Conservation (phyloP, 768 basidiomycete genomes). For the Russula emetica region DNA sequence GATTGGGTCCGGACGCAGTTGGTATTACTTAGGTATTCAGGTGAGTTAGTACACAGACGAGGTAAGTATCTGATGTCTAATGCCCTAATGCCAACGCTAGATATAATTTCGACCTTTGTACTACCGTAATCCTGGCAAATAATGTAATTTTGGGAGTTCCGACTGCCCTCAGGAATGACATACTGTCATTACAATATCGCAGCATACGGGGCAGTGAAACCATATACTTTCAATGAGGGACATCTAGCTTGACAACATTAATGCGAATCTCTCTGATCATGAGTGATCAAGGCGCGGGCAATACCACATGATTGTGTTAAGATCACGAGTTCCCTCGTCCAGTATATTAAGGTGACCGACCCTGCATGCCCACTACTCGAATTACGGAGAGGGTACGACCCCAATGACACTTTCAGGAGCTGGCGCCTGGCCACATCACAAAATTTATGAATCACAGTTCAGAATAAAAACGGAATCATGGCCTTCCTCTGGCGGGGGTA, state of each 20-base stretch:
- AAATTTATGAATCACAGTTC: slow-evolving; percentile 1
- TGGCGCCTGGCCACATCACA: no score
- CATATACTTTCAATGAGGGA: no score
- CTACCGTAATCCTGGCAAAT: neutral
- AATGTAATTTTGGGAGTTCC: neutral
- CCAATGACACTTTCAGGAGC: neutral
- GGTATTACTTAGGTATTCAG: slow-evolving; percentile 4
- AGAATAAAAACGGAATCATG: slow-evolving; percentile 72
- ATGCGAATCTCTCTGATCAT: no score
- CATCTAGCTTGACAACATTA: no score
- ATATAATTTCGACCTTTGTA: neutral
- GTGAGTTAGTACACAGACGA: neutral
- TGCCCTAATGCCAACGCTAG: neutral
- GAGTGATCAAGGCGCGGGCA: no score
- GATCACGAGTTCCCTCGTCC: neutral
- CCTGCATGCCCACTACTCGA: neutral
- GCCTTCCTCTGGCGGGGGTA: slow-evolving; percentile 73
- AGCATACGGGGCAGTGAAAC: no score
- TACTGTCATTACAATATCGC: neutral
- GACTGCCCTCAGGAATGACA: neutral
- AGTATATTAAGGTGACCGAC: neutral
- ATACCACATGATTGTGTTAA: neutral
- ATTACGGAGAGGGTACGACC: neutral
- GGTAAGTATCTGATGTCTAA: neutral
- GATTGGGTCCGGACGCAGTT: slow-evolving; percentile 4